Evolutionary conservation across 2,329 filamentous ascomycete genomes (phyloP).

Genomic region (Pseudogymnoascus sp.): DNA sequence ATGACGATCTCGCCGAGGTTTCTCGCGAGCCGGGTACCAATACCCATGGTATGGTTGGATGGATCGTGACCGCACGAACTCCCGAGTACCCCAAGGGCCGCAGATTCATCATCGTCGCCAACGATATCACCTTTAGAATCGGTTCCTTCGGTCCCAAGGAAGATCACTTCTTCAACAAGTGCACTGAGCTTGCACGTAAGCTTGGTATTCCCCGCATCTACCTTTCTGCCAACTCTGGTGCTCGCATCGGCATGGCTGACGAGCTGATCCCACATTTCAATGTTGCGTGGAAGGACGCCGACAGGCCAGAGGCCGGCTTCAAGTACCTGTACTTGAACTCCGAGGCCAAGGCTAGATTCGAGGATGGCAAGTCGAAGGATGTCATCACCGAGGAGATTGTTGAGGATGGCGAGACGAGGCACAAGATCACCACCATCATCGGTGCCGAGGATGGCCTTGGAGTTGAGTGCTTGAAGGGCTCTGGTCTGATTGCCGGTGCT

Average conservation of each 20-base stretch:
- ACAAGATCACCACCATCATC: conserved; percentile 91
- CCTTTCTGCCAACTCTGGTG: conserved; percentile 96
- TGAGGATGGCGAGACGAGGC: conserved; percentile 81
- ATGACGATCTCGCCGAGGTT: conserved; percentile 86
- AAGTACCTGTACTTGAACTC: conserved; percentile 93
- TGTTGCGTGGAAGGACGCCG: conserved; percentile 86
- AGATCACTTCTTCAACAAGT: conserved; percentile 98
- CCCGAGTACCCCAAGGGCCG: conserved; percentile 91
- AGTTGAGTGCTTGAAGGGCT: conserved; percentile 95
- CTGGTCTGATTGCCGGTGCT: conserved; percentile 95
- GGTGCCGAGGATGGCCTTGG: conserved; percentile 93
- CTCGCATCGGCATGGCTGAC: conserved; percentile 91
- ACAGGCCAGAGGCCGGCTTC: conserved; percentile 81
- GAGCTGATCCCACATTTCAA: conserved; percentile 97
- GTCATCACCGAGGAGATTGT: conserved; percentile 83
- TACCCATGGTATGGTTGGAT: conserved; percentile 95
- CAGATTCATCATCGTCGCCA: conserved; percentile 93
- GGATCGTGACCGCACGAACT: conserved; percentile 90
- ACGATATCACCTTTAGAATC: conserved; percentile 99
- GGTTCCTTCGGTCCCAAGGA: conserved; percentile 95
- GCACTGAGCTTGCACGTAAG: conserved; percentile 89
- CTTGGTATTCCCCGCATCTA: conserved; percentile 95
- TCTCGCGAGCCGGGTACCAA: conserved; percentile 93
- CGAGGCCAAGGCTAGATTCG: conserved; percentile 79
- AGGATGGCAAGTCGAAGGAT: conserved; percentile 65